These are phyloP conservation scores for Umbelopsis vinacea DNA, from an alignment of 192 early-diverging fungal genomes.

Conservation along the genomic window DNA sequence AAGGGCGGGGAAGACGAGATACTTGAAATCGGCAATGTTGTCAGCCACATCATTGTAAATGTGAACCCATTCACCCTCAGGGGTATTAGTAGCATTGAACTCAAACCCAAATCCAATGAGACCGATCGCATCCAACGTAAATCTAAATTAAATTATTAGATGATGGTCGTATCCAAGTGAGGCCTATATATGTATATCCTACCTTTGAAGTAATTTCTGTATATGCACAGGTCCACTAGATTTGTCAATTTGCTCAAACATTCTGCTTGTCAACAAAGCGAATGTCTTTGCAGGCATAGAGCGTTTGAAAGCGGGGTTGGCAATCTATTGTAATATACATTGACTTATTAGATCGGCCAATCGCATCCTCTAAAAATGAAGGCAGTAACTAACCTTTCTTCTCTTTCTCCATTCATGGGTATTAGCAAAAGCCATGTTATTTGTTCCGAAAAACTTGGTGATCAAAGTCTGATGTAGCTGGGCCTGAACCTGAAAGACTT, in stretches of 20 bases:
- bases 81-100: slow-evolving; percentile 31
- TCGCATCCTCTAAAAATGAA: no score
- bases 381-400: slow-evolving; percentile 1
- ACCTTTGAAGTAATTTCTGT: slow-evolving; percentile 26
- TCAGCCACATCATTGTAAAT: slow-evolving; percentile 25
- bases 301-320: slow-evolving; percentile 36
- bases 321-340: slow-evolving; percentile 1
- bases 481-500: no score
- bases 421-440: slow-evolving; percentile 31
- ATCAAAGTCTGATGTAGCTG: neutral
- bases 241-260: slow-evolving; percentile 25
- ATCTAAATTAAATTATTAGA: neutral
- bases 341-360: no score
- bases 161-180: neutral
- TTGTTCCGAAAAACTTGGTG: slow-evolving; percentile 14
- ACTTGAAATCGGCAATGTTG: slow-evolving; percentile 40
- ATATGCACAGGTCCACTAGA: slow-evolving; percentile 13
- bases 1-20: slow-evolving; percentile 51
- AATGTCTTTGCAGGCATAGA: slow-evolving; percentile 37
- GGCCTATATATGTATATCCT: neutral
- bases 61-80: slow-evolving; percentile 21
- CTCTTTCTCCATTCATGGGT: slow-evolving; percentile 10
- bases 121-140: slow-evolving; percentile 59
- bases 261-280: slow-evolving; percentile 11
- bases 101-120: slow-evolving; percentile 52